phyloP scores from a whole-genome alignment of 2,329 filamentous ascomycete species.

The Trichoderma sp. region DNA sequence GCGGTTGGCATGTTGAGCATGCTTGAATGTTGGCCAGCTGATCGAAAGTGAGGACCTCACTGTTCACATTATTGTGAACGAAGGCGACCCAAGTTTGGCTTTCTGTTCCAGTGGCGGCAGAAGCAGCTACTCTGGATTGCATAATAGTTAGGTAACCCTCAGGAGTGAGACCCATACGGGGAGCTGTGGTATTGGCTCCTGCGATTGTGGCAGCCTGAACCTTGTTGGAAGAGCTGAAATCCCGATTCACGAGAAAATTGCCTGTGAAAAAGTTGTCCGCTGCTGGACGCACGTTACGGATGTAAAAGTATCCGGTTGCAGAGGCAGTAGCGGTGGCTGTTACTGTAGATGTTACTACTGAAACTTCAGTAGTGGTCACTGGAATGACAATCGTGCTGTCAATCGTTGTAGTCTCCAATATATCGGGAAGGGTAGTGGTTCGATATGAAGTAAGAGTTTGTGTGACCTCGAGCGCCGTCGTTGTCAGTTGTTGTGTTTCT shows the following conservation, averaged over 20 bases:
- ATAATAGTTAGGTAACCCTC: background rate
- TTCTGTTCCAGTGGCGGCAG: background rate
- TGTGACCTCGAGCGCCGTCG: background rate
- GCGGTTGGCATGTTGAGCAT: background rate
- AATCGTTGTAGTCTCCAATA: background rate
- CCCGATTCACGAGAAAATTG: background rate
- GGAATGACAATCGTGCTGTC: background rate
- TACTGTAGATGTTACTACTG: background rate
- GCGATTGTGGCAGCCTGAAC: background rate
- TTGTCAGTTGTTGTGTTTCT: background rate
- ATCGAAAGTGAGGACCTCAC: background rate
- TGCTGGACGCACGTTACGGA: background rate
- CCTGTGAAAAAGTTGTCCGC: background rate
- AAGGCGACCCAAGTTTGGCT: background rate
- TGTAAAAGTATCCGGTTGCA: background rate
- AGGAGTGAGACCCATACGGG: constrained; percentile 2
- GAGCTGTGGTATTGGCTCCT: background rate
- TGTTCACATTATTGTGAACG: background rate
- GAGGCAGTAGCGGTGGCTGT: background rate
- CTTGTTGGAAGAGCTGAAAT: background rate
- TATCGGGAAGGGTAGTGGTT: background rate
- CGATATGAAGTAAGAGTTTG: background rate
- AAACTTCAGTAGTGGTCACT: background rate
- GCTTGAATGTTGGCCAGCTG: background rate
- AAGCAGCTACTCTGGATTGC: background rate